Conservation (phyloP, 805 yeast genomes). For the Metschnikowia rubicola region DNA sequence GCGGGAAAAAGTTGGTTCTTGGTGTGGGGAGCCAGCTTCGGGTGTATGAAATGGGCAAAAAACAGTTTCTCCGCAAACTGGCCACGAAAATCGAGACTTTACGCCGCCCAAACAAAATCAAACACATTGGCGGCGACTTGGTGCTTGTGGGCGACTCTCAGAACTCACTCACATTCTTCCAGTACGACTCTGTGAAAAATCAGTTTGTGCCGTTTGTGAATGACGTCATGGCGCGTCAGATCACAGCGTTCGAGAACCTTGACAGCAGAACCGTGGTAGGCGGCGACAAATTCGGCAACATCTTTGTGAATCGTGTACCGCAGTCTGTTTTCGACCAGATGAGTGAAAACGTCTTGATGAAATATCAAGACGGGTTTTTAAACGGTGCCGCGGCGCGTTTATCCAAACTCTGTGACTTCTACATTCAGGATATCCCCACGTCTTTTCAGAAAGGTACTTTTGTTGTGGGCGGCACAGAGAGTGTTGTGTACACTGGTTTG, state of each 20-base stretch:
- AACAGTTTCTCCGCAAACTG: slow-evolving; percentile 71
- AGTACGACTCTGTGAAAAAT: slow-evolving; percentile 46
- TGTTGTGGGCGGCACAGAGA: slow-evolving; percentile 61
- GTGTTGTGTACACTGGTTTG: slow-evolving; percentile 67
- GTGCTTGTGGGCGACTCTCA: slow-evolving; percentile 70
- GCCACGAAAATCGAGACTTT: slow-evolving; percentile 43
- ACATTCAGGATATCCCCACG: slow-evolving; percentile 67
- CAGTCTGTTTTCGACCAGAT: slow-evolving; percentile 44
- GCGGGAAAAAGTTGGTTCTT: slow-evolving; percentile 60
- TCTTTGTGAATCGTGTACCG: slow-evolving; percentile 64
- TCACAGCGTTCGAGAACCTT: slow-evolving; percentile 55
- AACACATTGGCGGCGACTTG: slow-evolving; percentile 49
- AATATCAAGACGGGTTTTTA: slow-evolving; percentile 29
- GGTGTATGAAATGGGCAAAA: slow-evolving; percentile 70
- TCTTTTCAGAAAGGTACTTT: slow-evolving; percentile 53
- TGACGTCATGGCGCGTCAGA: slow-evolving; percentile 65
- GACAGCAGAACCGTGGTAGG: slow-evolving; percentile 77
- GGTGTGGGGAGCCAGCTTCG: slow-evolving; percentile 47
- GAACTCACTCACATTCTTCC: slow-evolving; percentile 58
- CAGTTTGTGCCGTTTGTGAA: slow-evolving; percentile 63
- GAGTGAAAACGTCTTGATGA: slow-evolving; percentile 45
- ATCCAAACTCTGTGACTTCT: slow-evolving; percentile 52
- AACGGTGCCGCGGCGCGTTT: slow-evolving; percentile 56
- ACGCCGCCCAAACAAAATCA: slow-evolving; percentile 50
- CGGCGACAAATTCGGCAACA: slow-evolving; percentile 85